phyloP scores from a whole-genome alignment of 2,329 filamentous ascomycete genomes.

The Scopulariopsis brevicaulis region DNA sequence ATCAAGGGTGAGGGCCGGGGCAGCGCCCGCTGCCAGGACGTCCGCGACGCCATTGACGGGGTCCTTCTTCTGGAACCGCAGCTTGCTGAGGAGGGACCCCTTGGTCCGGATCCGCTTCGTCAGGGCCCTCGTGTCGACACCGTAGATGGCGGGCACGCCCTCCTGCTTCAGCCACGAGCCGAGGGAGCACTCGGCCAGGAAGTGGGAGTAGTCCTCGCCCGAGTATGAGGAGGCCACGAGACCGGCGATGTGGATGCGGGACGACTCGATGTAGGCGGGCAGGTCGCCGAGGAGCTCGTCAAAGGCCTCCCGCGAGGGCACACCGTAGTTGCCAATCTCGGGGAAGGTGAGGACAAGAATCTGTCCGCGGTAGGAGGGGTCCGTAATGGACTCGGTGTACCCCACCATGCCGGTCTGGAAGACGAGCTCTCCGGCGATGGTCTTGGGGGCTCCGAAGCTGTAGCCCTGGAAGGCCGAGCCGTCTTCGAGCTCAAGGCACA shows the following conservation, averaged over 20 bases:
- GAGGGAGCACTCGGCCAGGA: slow-evolving; percentile 79
- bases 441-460: slow-evolving; percentile 94
- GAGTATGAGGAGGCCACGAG: slow-evolving; percentile 85
- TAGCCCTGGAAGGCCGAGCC: slow-evolving; percentile 85
- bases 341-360: slow-evolving; percentile 96
- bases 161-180: slow-evolving; percentile 96
- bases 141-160: slow-evolving; percentile 85
- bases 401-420: slow-evolving; percentile 99
- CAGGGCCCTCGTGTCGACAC: slow-evolving; percentile 83
- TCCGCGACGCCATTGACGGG: slow-evolving; percentile 29
- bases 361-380: slow-evolving; percentile 82
- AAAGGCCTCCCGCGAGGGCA: slow-evolving; percentile 74
- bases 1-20: slow-evolving; percentile 16
- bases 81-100: slow-evolving; percentile 90
- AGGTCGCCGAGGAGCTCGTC: slow-evolving; percentile 79
- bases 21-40: slow-evolving; percentile 13
- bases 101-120: slow-evolving; percentile 91
- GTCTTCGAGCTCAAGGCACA: slow-evolving; percentile 89
- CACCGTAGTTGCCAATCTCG: slow-evolving; percentile 93
- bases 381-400: slow-evolving; percentile 87
- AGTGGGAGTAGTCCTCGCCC: slow-evolving; percentile 92
- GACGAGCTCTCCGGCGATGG: slow-evolving; percentile 90
- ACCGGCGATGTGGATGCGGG: slow-evolving; percentile 85
- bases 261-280: slow-evolving; percentile 87
- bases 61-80: slow-evolving; percentile 52